phyloP scores from a whole-genome alignment of 257 asterid species.

The Cynanchum wilfordii region DNA sequence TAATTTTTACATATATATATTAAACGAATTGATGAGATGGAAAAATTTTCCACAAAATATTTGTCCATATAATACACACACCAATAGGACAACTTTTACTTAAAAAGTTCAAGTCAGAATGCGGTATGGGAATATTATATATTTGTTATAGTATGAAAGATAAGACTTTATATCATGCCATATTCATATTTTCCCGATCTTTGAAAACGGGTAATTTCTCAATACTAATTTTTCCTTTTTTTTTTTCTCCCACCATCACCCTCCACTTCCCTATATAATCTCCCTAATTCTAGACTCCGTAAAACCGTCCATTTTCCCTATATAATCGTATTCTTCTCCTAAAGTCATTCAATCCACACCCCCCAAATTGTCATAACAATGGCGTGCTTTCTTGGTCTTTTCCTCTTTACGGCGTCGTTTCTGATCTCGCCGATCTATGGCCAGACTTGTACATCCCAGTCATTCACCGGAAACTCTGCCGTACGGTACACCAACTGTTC shows the following conservation, averaged over 20 bases:
- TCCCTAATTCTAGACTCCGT: no score
- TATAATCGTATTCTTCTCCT: slow-evolving; percentile 2
- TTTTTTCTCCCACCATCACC: background rate
- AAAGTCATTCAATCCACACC: background rate
- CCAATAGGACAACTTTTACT: no score
- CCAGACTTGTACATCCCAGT: slow-evolving; percentile 39
- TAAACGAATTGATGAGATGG: no score
- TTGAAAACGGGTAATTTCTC: background rate
- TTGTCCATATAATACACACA: no score
- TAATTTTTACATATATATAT: no score
- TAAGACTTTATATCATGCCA: no score
- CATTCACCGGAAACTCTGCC: slow-evolving; percentile 17
- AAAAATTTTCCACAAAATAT: no score
- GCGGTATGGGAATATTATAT: no score
- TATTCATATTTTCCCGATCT: background rate
- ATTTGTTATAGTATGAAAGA: no score
- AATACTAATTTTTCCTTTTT: no score
- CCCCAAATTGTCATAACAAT: background rate
- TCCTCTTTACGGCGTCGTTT: slow-evolving; percentile 33
- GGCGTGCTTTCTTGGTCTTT: slow-evolving; percentile 2
- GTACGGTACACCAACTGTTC: slow-evolving; percentile 33
- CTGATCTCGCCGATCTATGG: slow-evolving; percentile 39
- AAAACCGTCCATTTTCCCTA: background rate
- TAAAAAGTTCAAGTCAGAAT: no score
- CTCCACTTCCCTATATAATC: background rate